Conservation (phyloP, 768 basidiomycete genomes). For the Naganishia onofrii region DNA sequence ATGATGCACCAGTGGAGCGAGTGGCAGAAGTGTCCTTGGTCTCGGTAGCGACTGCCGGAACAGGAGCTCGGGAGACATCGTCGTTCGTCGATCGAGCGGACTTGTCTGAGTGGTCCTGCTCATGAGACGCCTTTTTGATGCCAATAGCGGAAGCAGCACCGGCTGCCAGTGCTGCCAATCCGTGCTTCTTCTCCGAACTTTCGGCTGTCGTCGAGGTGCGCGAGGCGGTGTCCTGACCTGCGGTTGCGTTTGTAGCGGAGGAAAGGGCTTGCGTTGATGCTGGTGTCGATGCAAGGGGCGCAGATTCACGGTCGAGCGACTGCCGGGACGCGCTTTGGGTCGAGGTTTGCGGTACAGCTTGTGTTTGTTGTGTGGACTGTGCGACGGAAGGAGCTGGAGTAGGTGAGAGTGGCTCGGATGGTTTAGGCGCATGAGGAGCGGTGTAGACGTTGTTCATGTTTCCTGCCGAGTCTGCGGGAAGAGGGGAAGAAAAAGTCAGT, state of each 20-base stretch:
- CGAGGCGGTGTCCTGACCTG: not conserved
- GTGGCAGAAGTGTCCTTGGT: not conserved
- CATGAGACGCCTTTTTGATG: not conserved
- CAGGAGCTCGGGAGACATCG: constrained; percentile 15
- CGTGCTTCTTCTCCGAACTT: constrained; percentile 8
- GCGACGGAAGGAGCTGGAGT: not conserved
- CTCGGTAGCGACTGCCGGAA: not conserved
- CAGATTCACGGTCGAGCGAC: not conserved
- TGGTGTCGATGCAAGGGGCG: not conserved
- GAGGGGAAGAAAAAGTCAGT: not conserved
- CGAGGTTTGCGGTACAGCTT: not conserved
- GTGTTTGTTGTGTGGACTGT: no score
- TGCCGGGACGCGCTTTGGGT: not conserved
- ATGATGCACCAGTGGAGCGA: not conserved
- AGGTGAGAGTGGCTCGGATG: not conserved
- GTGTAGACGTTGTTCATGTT: constrained; percentile 54
- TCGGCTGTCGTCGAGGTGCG: not conserved
- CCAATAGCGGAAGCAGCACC: constrained; percentile 14
- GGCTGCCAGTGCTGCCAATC: not conserved
- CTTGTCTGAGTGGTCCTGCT: not conserved
- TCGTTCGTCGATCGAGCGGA: not conserved
- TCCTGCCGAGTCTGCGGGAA: constrained; percentile 46
- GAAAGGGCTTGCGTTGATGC: not conserved
- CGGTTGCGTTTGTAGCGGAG: not conserved
- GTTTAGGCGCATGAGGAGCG: constrained; percentile 41